Percentiles rank a stretch among this genome's conserved stretches.
Evolutionary conservation across 805 yeast species (phyloP).

Genomic region (Tetrapisispora iriomotensis): DNA sequence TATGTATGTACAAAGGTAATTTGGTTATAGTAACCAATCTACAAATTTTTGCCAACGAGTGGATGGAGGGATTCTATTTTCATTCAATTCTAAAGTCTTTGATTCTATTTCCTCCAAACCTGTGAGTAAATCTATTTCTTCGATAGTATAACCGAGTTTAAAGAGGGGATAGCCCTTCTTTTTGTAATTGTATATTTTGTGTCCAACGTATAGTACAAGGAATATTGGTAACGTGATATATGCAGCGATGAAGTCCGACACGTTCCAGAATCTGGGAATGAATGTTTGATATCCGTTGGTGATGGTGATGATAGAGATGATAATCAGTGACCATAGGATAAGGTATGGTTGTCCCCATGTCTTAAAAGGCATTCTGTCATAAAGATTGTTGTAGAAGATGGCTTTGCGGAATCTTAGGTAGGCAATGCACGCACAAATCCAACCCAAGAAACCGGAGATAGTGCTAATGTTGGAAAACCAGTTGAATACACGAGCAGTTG

Average conservation of each 20-base stretch:
- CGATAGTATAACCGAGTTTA: conserved; percentile 39
- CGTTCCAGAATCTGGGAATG: conserved; percentile 39
- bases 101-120: conserved; percentile 55
- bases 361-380: conserved; percentile 48
- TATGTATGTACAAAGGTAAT: too few relatives aligned
- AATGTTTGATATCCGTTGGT: conserved; percentile 71
- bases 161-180: conserved; percentile 10
- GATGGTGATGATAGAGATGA: conserved; percentile 44
- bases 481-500: conserved; percentile 44
- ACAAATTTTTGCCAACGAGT: conserved; percentile 14
- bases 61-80: conserved; percentile 15
- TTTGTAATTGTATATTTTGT: conserved; percentile 38
- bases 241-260: conserved; percentile 57
- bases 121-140: conserved; percentile 49
- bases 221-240: conserved; percentile 45
- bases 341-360: conserved; percentile 49
- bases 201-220: conserved; percentile 46
- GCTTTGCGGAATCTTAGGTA: conserved; percentile 61
- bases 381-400: conserved; percentile 40
- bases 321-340: conserved; percentile 42
- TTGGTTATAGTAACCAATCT: conserved; percentile 16
- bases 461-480: conserved; percentile 62
- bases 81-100: conserved; percentile 32
- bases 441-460: conserved; percentile 55
- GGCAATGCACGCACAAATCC: conserved; percentile 46